A percentile compares a stretch with the other conserved stretches of the same genome.
Conservation (phyloP, 805 yeast species). For the Brettanomyces sp. region DNA sequence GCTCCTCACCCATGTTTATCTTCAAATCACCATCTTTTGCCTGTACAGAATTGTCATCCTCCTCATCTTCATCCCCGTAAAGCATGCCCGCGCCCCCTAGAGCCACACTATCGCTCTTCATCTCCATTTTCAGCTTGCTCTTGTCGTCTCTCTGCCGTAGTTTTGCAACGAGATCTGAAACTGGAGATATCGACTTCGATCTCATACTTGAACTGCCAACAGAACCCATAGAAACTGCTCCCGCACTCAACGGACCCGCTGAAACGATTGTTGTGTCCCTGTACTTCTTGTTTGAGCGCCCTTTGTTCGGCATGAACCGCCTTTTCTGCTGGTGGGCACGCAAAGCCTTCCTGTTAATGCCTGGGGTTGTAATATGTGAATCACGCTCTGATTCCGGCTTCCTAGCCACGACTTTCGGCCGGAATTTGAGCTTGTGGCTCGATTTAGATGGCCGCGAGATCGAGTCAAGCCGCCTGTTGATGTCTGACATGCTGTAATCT, state of each 20-base stretch:
- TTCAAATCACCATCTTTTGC: slow-evolving; percentile 1
- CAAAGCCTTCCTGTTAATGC: slow-evolving; percentile 27
- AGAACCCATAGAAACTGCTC: slow-evolving; percentile 39
- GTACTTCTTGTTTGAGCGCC: slow-evolving; percentile 22
- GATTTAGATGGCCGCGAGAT: slow-evolving; percentile 21
- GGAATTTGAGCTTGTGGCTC: slow-evolving; percentile 49
- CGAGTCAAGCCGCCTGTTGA: slow-evolving; percentile 28
- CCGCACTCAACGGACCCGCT: slow-evolving; percentile 67
- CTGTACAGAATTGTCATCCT: slow-evolving; percentile 1
- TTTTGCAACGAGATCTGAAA: not conserved
- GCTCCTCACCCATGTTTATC: slow-evolving; percentile 58
- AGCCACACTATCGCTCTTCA: not conserved
- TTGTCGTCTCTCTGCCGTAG: slow-evolving; percentile 1
- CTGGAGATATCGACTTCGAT: slow-evolving; percentile 8
- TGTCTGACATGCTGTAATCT: not conserved
- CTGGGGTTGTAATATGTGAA: slow-evolving; percentile 36
- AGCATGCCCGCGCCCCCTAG: not conserved
- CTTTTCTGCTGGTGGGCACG: slow-evolving; percentile 3
- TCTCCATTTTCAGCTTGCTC: not conserved
- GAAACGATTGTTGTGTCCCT: slow-evolving; percentile 54
- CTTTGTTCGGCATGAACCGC: not conserved
- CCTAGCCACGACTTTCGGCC: slow-evolving; percentile 82
- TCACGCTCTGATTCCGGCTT: slow-evolving; percentile 79
- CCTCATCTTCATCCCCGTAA: not conserved
- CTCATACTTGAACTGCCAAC: slow-evolving; percentile 10